These are phyloP conservation scores for Lithospermum erythrorhizon DNA, from an alignment of 257 asterid species.

Conservation along the genomic window DNA sequence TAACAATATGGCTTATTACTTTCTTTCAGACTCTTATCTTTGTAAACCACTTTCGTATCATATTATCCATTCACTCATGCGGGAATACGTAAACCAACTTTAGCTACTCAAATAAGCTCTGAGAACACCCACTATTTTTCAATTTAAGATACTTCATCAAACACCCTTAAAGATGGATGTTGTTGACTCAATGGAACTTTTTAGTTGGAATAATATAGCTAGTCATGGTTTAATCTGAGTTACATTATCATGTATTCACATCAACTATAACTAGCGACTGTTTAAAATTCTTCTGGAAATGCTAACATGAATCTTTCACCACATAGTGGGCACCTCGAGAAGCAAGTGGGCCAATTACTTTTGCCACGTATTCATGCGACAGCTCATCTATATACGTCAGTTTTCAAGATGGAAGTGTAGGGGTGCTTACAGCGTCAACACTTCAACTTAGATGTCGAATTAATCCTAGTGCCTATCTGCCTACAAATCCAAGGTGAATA, in stretches of 20 bases:
- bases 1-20: neutral
- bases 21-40: neutral
- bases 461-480: slow-evolving; percentile 41
- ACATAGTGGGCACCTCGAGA: slow-evolving; percentile 56
- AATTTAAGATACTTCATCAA: no score
- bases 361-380: slow-evolving; percentile 64
- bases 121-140: no score
- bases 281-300: no score
- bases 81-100: no score
- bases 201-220: no score
- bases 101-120: no score
- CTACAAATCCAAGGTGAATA: slow-evolving; percentile 37
- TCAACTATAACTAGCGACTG: no score
- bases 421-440: slow-evolving; percentile 45
- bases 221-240: no score
- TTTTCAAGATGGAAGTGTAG: slow-evolving; percentile 56
- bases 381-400: slow-evolving; percentile 53
- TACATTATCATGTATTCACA: no score
- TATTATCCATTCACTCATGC: no score
- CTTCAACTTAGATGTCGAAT: slow-evolving; percentile 50
- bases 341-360: slow-evolving; percentile 54
- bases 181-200: no score
- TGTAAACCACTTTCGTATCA: neutral
- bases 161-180: no score
- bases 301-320: neutral